phyloP scores from a whole-genome alignment of 352 stramenopile species.

The Pythium vanterpoolii region DNA sequence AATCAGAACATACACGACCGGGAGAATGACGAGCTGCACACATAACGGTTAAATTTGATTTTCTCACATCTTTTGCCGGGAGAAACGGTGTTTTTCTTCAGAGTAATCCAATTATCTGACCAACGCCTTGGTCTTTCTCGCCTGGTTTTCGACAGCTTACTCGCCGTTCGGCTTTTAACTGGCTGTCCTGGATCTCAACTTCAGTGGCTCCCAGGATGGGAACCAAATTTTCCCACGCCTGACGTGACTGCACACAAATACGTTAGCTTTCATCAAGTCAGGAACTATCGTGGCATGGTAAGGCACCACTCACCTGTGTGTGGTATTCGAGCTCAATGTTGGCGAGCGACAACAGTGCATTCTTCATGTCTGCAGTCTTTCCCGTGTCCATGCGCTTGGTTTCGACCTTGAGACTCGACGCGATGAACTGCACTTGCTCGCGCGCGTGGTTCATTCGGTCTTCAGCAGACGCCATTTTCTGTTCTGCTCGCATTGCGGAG shows the following conservation, averaged over 20 bases:
- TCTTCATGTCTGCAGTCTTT: constrained; percentile 76
- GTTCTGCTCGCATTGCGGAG: constrained; percentile 83
- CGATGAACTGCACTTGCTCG: constrained; percentile 87
- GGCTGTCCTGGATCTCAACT: constrained; percentile 55
- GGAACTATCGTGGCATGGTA: not conserved
- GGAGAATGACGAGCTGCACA: not conserved
- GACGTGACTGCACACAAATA: constrained; percentile 40
- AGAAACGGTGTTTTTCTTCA: constrained; percentile 23
- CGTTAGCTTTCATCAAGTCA: not conserved
- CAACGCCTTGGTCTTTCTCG: constrained; percentile 49
- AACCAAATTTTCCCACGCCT: constrained; percentile 69
- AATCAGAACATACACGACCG: not conserved
- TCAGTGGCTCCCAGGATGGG: constrained; percentile 60
- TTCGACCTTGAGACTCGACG: constrained; percentile 83
- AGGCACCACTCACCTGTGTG: constrained; percentile 41
- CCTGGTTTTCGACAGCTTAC: constrained; percentile 71
- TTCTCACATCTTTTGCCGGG: not conserved
- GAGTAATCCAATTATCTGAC: constrained; percentile 67
- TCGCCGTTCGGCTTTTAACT: constrained; percentile 35
- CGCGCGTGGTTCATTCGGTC: constrained; percentile 85
- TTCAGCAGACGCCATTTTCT: constrained; percentile 87
- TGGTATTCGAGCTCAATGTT: constrained; percentile 83
- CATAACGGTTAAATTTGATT: not conserved
- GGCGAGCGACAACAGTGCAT: constrained; percentile 67
- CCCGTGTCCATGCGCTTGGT: constrained; percentile 79